Evolutionary conservation across 2,329 filamentous ascomycete species (phyloP), one percentile per base, ranked within the genome.

Genomic region (Scedosporium minutisporum): DNA sequence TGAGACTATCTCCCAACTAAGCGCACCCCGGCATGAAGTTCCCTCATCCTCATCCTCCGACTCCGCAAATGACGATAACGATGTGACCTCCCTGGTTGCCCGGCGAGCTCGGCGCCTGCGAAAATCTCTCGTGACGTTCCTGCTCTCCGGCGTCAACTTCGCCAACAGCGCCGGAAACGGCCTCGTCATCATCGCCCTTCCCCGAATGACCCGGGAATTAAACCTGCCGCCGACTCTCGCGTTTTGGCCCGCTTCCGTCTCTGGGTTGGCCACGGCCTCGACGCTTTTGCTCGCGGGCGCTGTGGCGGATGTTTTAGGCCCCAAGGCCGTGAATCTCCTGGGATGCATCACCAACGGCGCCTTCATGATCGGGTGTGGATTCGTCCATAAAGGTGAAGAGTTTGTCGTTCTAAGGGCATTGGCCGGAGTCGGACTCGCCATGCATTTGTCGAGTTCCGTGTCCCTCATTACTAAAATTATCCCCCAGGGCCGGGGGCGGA

Each of bases 181-280:
- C 25, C 69, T 78, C 1, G 68, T 78, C 18, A 68, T 77, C 2
- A 71, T 78, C 27, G 71, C 71, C 21, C 69, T 80, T 0, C 76
- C 78, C 4, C 67, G 69, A 10, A 78, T 81, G 63, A 73, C 75
- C 1, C 62, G 65, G 14, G 74, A 76, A 33, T 66, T 79, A 41
- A 60, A 66, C 29, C 65, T 77, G 1, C 69, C 71, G 6, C 48
- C 65, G 4, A 68, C 69, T 0, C 71, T 77, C n/a, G 68, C 72
- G 2, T 72, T 77, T 58, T 77, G 76, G 76, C 76, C 76, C 1
- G 66, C 71, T 1, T 76, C 75, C 2, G 73, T 75, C 1, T 70
- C 70, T 21, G 68, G 68, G 0, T 70, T 78, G 0, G 70, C 74
- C 1, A 72, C 72, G 0, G 75, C 73, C 0, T 74, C 74, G 0